Evolutionary conservation across 257 asterid genomes (phyloP).

Genomic region (Linderniella brevidens): DNA sequence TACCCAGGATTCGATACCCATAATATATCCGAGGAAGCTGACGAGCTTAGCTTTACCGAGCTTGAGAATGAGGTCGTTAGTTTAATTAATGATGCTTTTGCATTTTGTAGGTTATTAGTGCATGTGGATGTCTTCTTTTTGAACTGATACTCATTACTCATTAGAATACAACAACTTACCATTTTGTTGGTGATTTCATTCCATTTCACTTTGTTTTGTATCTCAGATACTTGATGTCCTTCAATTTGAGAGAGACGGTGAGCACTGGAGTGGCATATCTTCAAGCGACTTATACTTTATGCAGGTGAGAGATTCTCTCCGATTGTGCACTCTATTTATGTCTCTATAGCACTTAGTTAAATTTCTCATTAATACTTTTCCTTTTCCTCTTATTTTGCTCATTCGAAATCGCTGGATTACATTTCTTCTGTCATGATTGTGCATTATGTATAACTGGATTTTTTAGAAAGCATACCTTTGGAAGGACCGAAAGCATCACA

Average conservation of each 20-base stretch:
- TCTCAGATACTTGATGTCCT: slow-evolving; percentile 19
- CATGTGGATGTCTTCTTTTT: too few relatives aligned
- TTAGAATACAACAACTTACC: too few relatives aligned
- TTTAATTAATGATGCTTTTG: slow-evolving; percentile 3
- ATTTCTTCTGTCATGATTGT: not conserved
- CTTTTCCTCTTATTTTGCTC: not conserved
- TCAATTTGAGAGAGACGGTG: slow-evolving; percentile 10
- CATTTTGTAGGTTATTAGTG: not conserved
- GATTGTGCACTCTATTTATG: not conserved
- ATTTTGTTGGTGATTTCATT: not conserved
- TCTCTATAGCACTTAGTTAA: not conserved
- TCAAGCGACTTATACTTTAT: slow-evolving; percentile 20
- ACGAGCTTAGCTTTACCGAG: slow-evolving; percentile 19
- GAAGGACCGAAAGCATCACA: not conserved
- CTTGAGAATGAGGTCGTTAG: slow-evolving; percentile 26
- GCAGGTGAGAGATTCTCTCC: slow-evolving; percentile 17
- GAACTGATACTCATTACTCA: too few relatives aligned
- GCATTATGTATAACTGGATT: slow-evolving; percentile 6
- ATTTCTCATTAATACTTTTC: too few relatives aligned
- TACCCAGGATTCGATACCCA: slow-evolving; percentile 19
- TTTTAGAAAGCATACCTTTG: not conserved
- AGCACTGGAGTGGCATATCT: slow-evolving; percentile 7
- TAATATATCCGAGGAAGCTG: slow-evolving; percentile 10
- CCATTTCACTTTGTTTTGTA: slow-evolving; percentile 5
- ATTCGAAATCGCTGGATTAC: not conserved